phyloP scores from a whole-genome alignment of 495 filamentous ascomycete genomes.

The Aspergillus taichungensis region DNA sequence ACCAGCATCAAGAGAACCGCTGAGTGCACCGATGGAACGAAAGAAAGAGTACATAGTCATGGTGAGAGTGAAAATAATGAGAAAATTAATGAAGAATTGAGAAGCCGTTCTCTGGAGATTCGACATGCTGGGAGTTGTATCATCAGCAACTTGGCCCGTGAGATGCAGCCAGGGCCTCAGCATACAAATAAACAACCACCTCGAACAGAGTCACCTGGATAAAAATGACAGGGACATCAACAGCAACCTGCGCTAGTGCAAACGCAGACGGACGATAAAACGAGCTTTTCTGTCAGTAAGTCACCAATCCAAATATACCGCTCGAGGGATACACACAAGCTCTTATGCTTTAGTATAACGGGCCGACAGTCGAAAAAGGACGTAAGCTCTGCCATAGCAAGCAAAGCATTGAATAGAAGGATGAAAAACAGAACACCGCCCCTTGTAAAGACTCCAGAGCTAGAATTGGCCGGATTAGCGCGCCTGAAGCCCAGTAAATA shows the following conservation, averaged over 20 bases:
- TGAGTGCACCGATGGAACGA: slow-evolving; percentile 59
- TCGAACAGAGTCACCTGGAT: slow-evolving; percentile 64
- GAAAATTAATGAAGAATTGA: slow-evolving; percentile 73
- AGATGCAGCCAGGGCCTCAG: neutral
- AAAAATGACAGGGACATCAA: slow-evolving; percentile 65
- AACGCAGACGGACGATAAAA: slow-evolving; percentile 79
- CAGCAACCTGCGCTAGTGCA: slow-evolving; percentile 65
- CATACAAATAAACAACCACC: slow-evolving; percentile 64
- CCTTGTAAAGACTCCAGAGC: slow-evolving; percentile 37
- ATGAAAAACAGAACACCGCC: slow-evolving; percentile 63
- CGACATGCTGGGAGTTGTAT: slow-evolving; percentile 32
- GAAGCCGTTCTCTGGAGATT: slow-evolving; percentile 58
- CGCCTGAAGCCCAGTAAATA: no score
- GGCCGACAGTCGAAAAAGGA: slow-evolving; percentile 60
- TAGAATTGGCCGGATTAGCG: slow-evolving; percentile 10
- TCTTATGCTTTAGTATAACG: slow-evolving; percentile 75
- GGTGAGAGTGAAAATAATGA: slow-evolving; percentile 53
- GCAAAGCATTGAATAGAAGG: slow-evolving; percentile 71
- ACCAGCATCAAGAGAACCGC: slow-evolving; percentile 51
- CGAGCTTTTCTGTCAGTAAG: slow-evolving; percentile 30
- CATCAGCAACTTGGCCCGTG: slow-evolving; percentile 8
- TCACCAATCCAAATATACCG: neutral
- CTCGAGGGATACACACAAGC: slow-evolving; percentile 35
- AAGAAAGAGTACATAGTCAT: slow-evolving; percentile 78
- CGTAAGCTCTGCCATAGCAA: slow-evolving; percentile 69